Evolutionary conservation across 2,329 filamentous ascomycete species (phyloP).

Genomic region (Metarhizium guizhouense): DNA sequence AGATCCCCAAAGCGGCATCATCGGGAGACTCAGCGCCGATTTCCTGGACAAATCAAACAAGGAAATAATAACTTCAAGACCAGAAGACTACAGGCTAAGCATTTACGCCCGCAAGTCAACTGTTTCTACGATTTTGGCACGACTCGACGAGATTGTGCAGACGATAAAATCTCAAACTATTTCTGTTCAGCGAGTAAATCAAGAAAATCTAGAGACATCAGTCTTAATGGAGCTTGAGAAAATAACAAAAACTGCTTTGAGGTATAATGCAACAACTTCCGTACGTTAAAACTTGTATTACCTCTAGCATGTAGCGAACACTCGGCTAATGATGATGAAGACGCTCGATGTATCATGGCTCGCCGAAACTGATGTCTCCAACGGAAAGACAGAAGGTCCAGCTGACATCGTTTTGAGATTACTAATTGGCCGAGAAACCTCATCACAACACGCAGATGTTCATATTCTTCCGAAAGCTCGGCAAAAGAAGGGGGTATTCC

Average conservation of each 20-base stretch:
- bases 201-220: slow-evolving; percentile 8
- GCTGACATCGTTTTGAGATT: slow-evolving; percentile 38
- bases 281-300: slow-evolving; percentile 11
- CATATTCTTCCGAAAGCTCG: slow-evolving; percentile 13
- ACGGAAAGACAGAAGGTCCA: slow-evolving; percentile 25
- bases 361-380: slow-evolving; percentile 11
- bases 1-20: slow-evolving; percentile 13
- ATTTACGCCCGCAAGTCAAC: slow-evolving; percentile 22
- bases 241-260: slow-evolving; percentile 24
- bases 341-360: slow-evolving; percentile 34
- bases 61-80: slow-evolving; percentile 19
- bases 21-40: slow-evolving; percentile 19
- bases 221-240: slow-evolving; percentile 21
- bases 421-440: slow-evolving; percentile 21
- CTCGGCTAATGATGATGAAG: slow-evolving; percentile 10
- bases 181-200: slow-evolving; percentile 13
- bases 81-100: slow-evolving; percentile 15
- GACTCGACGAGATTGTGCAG: slow-evolving; percentile 22
- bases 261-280: slow-evolving; percentile 8
- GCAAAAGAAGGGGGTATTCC: slow-evolving; percentile 7
- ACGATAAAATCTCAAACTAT: slow-evolving; percentile 18
- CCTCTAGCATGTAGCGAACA: not conserved
- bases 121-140: slow-evolving; percentile 23
- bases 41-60: slow-evolving; percentile 21
- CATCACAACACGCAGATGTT: slow-evolving; percentile 4